phyloP scores from a whole-genome alignment of 1,284 basidiomycete genomes.

The Phylloboletellus chloephorus region DNA sequence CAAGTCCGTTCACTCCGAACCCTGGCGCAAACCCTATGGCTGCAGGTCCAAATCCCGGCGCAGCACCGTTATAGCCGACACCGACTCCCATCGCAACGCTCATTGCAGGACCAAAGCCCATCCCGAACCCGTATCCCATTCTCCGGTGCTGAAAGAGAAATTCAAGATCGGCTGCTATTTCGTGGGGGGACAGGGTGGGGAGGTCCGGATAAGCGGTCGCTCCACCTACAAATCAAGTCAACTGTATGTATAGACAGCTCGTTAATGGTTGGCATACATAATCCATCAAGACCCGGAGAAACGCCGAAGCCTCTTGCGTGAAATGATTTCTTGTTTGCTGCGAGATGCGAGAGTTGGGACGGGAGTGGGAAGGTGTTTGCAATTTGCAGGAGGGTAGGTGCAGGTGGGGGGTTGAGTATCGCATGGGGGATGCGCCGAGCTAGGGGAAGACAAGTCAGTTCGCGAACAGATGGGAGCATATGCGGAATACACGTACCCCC shows the following conservation, averaged over 20 bases:
- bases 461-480: neutral
- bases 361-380: constrained; percentile 37
- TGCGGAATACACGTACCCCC: constrained; percentile 47
- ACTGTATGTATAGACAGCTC: constrained; percentile 12
- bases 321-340: constrained; percentile 15
- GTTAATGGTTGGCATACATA: constrained; percentile 15
- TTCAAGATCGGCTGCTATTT: constrained; percentile 53
- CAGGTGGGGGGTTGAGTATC: constrained; percentile 38
- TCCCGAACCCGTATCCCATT: constrained; percentile 29
- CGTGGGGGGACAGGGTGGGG: constrained; percentile 43
- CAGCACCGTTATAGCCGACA: constrained; percentile 14
- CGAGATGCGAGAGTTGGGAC: constrained; percentile 20
- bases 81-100: constrained; percentile 22
- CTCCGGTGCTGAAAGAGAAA: constrained; percentile 45
- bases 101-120: constrained; percentile 28
- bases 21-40: constrained; percentile 18
- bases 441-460: constrained; percentile 19
- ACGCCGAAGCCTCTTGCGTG: constrained; percentile 18
- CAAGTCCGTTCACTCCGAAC: constrained; percentile 24
- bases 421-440: constrained; percentile 47
- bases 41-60: constrained; percentile 21
- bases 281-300: constrained; percentile 19
- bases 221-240: constrained; percentile 14
- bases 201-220: constrained; percentile 51
- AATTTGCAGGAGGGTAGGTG: constrained; percentile 48